Conservation (phyloP, 2,329 filamentous ascomycete genomes). For the Calonectria fujianensis region DNA sequence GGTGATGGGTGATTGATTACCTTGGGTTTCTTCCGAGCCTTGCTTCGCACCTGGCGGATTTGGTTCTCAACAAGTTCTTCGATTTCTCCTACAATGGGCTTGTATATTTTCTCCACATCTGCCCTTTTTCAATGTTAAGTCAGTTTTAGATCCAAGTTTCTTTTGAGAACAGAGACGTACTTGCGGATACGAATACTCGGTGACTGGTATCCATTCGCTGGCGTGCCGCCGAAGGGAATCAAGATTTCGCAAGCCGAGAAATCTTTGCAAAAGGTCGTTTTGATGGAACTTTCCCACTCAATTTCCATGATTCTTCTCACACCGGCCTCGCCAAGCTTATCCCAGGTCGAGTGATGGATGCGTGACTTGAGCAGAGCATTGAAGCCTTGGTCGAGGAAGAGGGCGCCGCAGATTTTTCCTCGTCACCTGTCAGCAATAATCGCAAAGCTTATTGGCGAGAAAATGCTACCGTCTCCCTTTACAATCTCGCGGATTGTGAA, state of each 20-base stretch:
- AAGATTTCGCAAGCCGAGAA: slow-evolving; percentile 36
- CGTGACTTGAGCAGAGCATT: slow-evolving; percentile 50
- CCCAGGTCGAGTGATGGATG: slow-evolving; percentile 45
- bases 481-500: slow-evolving; percentile 61
- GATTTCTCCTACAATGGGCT: slow-evolving; percentile 50
- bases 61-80: slow-evolving; percentile 55
- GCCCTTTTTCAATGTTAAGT: not conserved
- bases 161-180: slow-evolving; percentile 23
- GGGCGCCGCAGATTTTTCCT: slow-evolving; percentile 63
- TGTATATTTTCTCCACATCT: slow-evolving; percentile 48
- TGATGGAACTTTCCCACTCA: slow-evolving; percentile 58
- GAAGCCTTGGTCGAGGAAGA: slow-evolving; percentile 65
- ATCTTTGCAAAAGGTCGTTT: slow-evolving; percentile 48
- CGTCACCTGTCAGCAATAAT: slow-evolving; percentile 38
- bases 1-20: slow-evolving; percentile 41
- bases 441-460: not conserved
- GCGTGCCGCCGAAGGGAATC: slow-evolving; percentile 28
- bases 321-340: slow-evolving; percentile 18
- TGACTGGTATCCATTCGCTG: slow-evolving; percentile 1
- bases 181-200: slow-evolving; percentile 33
- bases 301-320: slow-evolving; percentile 48
- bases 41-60: slow-evolving; percentile 48
- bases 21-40: slow-evolving; percentile 54
- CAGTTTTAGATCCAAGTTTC: not conserved
- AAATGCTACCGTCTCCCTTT: slow-evolving; percentile 59